Evolutionary conservation across 208 protist genomes (phyloP), one percentile per base, ranked within the genome.

Genomic region (Trypanosoma caninum): DNA sequence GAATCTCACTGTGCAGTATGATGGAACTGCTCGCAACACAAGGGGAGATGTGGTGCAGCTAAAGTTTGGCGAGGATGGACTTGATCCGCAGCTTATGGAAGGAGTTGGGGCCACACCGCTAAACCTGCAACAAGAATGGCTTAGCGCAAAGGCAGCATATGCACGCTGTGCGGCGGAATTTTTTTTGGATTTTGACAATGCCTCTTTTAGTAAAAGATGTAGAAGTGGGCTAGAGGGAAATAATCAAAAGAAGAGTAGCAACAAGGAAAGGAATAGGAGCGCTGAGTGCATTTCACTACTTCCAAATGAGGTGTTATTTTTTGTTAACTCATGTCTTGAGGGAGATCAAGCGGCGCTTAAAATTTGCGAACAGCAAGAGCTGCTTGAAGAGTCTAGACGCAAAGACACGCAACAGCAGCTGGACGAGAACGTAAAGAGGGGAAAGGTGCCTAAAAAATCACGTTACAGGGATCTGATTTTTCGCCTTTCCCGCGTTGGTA

Each of bases 21-120:
- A 99, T 82, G 62, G 76, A 27, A 98, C 98, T 2, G 99, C 99
- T 31, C 90, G 98, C 38, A 98, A 97, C 57, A 87, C 89, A 13
- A 67, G 87, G 31, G 72, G 87, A 30, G 68, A 70, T 51, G 74
- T 99, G n/a, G 84, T 99, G 25, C 97, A 99, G 76, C 85, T 98
- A 20, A 80, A 68, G 23, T 99, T 98, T 87, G 99, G 99, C 58
- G 98, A 99, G 72, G 99, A 99, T 78, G 94, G 91, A 5, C 76
- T 99, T 20, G 99, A 99, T 77, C 99, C 99, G 23, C 84, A 91
- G 52, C 58, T 84, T 35, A 99, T 99, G 91, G 98, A 99, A 53
- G 89, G 89, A n/a, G n/a, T 54, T n/a, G 61, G 72, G 48, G 84
- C 82, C 11, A 76, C 78, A 1, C 81, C 85, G 44, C 65, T 95